phyloP scores from a whole-genome alignment of 225 moss, liverwort and hornwort species.

The Takakia lepidozioides region DNA sequence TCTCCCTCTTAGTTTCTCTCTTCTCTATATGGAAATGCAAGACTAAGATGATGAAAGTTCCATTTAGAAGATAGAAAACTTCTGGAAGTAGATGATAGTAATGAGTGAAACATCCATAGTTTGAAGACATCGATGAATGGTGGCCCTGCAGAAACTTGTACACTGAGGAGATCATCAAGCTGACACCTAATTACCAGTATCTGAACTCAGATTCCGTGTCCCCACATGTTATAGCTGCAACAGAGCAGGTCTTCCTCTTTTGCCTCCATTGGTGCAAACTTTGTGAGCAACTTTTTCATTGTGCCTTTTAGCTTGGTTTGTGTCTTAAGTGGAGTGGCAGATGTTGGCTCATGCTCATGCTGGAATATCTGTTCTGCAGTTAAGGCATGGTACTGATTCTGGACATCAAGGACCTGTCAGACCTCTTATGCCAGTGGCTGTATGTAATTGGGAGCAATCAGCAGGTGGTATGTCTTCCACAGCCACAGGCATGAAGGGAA shows the following conservation, averaged over 20 bases:
- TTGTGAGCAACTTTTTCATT: no score
- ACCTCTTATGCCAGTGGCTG: not conserved
- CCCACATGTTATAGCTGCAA: constrained; percentile 1
- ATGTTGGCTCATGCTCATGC: no score
- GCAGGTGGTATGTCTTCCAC: not conserved
- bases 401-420: constrained; percentile 1
- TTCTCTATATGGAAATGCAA: no score
- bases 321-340: no score
- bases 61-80: no score
- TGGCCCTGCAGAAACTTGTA: constrained; percentile 14
- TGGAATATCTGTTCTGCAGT: constrained; percentile 4
- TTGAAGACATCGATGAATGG: not conserved
- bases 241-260: constrained; percentile 16
- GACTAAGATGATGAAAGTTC: no score
- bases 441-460: constrained; percentile 2
- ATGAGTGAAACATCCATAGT: no score
- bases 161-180: constrained; percentile 5
- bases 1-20: no score
- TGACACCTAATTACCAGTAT: not conserved
- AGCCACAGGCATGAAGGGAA: not conserved
- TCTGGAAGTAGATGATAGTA: no score
- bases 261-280: no score
- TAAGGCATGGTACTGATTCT: not conserved
- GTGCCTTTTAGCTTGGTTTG: no score
- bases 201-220: constrained; percentile 1